These are phyloP conservation scores for Diaporthe amygdali DNA, from an alignment of 2,329 filamentous ascomycete species.

Conservation along the genomic window DNA sequence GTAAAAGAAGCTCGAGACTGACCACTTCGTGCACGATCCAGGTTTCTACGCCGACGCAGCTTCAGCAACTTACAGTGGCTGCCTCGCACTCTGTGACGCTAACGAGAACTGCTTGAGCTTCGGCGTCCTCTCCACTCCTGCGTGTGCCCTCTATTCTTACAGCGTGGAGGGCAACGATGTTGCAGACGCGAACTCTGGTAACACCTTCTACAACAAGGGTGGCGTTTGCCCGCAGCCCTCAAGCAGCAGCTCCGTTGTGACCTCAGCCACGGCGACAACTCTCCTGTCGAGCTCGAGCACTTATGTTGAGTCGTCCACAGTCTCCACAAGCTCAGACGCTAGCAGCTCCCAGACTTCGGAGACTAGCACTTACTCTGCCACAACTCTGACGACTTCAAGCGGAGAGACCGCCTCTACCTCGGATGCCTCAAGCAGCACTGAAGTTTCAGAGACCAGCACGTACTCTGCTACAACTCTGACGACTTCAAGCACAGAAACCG, in stretches of 20 bases:
- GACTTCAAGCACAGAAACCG: too few relatives aligned
- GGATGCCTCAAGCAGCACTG: too few relatives aligned
- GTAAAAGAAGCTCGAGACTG: not conserved
- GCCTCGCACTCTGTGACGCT: constrained; percentile 17
- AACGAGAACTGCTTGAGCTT: constrained; percentile 25
- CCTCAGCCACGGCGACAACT: not conserved
- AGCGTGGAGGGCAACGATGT: constrained; percentile 21
- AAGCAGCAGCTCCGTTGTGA: not conserved
- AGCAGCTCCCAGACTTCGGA: not conserved
- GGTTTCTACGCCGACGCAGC: constrained; percentile 22
- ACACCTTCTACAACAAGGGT: constrained; percentile 23
- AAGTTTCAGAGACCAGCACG: too few relatives aligned
- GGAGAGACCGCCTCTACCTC: too few relatives aligned
- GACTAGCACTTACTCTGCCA: not conserved
- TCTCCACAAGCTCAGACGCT: not conserved
- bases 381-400: not conserved
- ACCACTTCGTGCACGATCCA: not conserved
- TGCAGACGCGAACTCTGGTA: not conserved
- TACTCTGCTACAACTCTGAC: too few relatives aligned
- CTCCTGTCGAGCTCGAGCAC: not conserved
- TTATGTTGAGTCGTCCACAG: not conserved
- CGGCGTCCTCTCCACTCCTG: constrained; percentile 9
- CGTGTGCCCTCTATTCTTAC: constrained; percentile 23
- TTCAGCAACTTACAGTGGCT: constrained; percentile 22
- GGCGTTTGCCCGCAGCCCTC: constrained; percentile 19